These are phyloP conservation scores for Trichomonascaceae sp. DNA, from an alignment of 1,139 yeast species.

Conservation along the genomic window DNA sequence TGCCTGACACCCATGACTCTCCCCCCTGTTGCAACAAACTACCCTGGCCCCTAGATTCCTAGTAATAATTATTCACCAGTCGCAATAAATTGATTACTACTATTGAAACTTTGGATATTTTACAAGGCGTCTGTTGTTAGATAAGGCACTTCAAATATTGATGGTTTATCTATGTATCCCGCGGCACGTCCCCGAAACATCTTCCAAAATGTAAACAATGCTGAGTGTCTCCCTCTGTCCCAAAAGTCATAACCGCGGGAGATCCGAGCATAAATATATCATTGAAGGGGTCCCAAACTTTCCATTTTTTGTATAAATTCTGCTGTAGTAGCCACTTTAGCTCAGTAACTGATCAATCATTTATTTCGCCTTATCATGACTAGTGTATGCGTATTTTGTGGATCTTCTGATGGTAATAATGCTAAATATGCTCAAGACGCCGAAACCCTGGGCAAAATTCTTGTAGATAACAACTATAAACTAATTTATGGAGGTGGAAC, in stretches of 20 bases:
- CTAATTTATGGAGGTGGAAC: constrained; percentile 91
- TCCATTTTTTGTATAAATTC: neutral
- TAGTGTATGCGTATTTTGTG: constrained; percentile 74
- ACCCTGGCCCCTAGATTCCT: neutral
- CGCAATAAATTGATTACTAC: neutral
- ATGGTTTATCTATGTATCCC: neutral
- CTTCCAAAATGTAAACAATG: neutral
- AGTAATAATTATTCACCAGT: neutral
- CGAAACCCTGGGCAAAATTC: constrained; percentile 47
- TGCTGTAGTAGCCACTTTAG: neutral
- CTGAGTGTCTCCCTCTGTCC: neutral
- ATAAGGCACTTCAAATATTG: neutral
- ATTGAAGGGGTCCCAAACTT: neutral
- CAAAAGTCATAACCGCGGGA: neutral
- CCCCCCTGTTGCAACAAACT: neutral
- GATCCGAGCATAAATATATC: neutral
- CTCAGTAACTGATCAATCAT: neutral
- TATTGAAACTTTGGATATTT: no score
- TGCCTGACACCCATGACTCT: neutral
- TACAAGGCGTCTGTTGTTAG: neutral
- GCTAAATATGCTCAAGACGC: constrained; percentile 51
- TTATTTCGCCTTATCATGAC: constrained; percentile 15
- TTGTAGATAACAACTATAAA: constrained; percentile 62
- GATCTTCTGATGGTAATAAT: constrained; percentile 67
- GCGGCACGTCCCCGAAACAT: neutral